phyloP scores from a whole-genome alignment of 2,329 filamentous ascomycete genomes.

The Aspergillus sp. region DNA sequence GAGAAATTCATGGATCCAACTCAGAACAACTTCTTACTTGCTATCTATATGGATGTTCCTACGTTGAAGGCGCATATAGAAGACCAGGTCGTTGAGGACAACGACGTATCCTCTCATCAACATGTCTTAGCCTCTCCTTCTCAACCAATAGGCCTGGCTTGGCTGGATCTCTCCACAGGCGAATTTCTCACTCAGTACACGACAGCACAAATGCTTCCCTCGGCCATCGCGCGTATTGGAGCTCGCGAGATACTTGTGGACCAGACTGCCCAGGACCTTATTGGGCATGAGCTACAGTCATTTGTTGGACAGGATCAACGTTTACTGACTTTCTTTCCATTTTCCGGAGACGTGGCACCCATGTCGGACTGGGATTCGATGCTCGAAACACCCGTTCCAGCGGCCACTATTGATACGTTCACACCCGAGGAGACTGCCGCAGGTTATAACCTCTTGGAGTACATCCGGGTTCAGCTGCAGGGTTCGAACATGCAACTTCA shows the following conservation, averaged over 20 bases:
- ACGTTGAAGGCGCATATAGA: slow-evolving; percentile 14
- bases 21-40: slow-evolving; percentile 86
- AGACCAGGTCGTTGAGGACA: slow-evolving; percentile 8
- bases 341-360: slow-evolving; percentile 36
- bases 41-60: slow-evolving; percentile 55
- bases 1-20: slow-evolving; percentile 95
- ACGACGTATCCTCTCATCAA: slow-evolving; percentile 15
- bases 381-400: slow-evolving; percentile 65
- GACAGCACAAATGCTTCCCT: slow-evolving; percentile 64
- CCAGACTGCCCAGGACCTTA: slow-evolving; percentile 51
- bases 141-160: slow-evolving; percentile 67
- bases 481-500: slow-evolving; percentile 75
- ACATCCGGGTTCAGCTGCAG: slow-evolving; percentile 71
- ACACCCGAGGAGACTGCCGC: slow-evolving; percentile 64
- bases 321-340: slow-evolving; percentile 64
- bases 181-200: slow-evolving; percentile 83
- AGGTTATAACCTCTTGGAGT: slow-evolving; percentile 73
- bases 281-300: slow-evolving; percentile 56
- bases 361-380: slow-evolving; percentile 65
- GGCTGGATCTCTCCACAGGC: slow-evolving; percentile 92
- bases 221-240: slow-evolving; percentile 72
- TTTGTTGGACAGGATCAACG: slow-evolving; percentile 70
- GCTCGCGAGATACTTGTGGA: slow-evolving; percentile 81
- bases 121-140: slow-evolving; percentile 25
- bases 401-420: slow-evolving; percentile 51